Conservation (phyloP, 2,329 filamentous ascomycete genomes). For the Bipolaris sorokiniana region DNA sequence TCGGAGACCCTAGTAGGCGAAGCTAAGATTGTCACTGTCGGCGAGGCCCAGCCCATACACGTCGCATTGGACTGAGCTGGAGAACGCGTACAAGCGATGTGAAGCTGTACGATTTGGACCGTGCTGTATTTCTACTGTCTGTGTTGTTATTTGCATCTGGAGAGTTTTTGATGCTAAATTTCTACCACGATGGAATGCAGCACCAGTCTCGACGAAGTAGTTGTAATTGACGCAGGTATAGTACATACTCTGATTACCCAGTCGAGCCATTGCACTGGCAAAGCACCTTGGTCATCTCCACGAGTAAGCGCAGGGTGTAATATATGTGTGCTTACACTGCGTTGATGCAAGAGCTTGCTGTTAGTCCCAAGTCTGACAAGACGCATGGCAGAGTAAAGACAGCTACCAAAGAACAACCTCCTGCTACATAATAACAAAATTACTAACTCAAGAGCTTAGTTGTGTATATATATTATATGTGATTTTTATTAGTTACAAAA, state of each 20-base stretch:
- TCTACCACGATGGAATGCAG: not conserved
- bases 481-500: too few species aligned
- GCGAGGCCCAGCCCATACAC: slow-evolving; percentile 1
- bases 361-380: not conserved
- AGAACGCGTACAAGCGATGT: not conserved
- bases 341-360: not conserved
- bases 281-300: too few species aligned
- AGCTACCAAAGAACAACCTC: not conserved
- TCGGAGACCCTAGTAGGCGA: slow-evolving; percentile 23
- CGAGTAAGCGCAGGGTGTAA: not conserved
- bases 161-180: not conserved
- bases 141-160: not conserved
- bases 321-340: not conserved
- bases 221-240: too few species aligned
- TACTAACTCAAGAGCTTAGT: not conserved
- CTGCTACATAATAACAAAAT: not conserved
- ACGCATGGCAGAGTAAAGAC: not conserved
- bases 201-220: not conserved
- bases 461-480: too few species aligned
- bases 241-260: not conserved
- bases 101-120: not conserved
- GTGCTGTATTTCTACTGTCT: not conserved
- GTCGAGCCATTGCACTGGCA: not conserved
- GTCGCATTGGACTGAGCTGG: not conserved
- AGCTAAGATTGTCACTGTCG: slow-evolving; percentile 14